Base-by-base conservation (phyloP, 768 basidiomycete genomes). In the Termitomyces sp. region DNA sequence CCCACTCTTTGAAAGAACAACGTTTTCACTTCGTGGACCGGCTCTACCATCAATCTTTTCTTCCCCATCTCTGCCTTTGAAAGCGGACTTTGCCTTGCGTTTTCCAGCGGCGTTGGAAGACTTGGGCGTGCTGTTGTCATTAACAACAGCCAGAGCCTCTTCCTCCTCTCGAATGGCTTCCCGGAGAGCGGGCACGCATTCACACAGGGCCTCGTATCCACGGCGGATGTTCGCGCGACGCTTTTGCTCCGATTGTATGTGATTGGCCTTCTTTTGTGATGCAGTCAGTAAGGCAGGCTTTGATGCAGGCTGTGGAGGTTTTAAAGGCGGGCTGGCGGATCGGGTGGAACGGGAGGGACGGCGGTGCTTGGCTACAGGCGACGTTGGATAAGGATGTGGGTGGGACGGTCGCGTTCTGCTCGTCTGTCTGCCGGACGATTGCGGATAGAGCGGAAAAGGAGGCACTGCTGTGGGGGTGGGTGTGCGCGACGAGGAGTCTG, bases 201-300 rank as follows among this genome's bases (percentile, higher is more conserved):
- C 88, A 68, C 94, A 95, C 0, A 97, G 79, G 7, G 89, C 86
- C 67, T 96, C 94, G 70, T 96, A 96, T 11, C 94, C 95, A 43
- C 87, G 77, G 11, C 93, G 82, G 56, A 97, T 96, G 67, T 94
- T 95, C 14, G 92, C 92, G 37, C 95, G 85, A 31, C 95, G 87
- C 73, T 96, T 96, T 77, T 96, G 94, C 76, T 97, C 95, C 2
- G 88, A 91, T 67, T 92, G 90, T 65, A 97, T 96, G 69, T 97
- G 94, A 68, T 96, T 96, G 45, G 89, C 89, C 70, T 95, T 92
- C 72, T 96, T 96, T 79, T 95, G 92, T 2, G 89, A 87, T 0
- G 91, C 85, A 1, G 89, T 87, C 31, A 96, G 81, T 31, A 94
- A 79, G 1, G 81, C 69, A 36, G 78, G 79, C 62, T 81, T 83